phyloP scores from a whole-genome alignment of 2,329 filamentous ascomycete species.

The Davidsoniella neocaledoniae region DNA sequence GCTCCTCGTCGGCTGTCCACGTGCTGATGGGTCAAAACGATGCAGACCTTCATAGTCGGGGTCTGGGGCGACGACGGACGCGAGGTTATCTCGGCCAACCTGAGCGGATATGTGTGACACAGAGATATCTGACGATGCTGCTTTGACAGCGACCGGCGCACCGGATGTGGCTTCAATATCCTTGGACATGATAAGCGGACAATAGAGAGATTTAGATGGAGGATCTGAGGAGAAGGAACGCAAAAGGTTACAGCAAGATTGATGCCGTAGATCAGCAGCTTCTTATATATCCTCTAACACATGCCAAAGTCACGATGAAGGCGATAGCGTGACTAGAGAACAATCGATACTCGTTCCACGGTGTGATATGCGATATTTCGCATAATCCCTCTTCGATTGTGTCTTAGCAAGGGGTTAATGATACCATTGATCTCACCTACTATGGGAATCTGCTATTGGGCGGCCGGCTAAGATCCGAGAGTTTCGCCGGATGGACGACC shows the following conservation, averaged over 20 bases:
- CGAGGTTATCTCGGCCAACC: constrained; percentile 3
- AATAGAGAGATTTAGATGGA: not conserved
- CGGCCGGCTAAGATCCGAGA: too few relatives aligned
- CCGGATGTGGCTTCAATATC: constrained; percentile 7
- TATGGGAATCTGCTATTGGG: too few relatives aligned
- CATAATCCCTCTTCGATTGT: too few relatives aligned
- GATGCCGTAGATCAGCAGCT: not conserved
- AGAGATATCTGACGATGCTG: not conserved
- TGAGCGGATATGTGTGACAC: constrained; percentile 3
- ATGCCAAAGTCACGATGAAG: not conserved
- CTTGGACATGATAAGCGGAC: constrained; percentile 1
- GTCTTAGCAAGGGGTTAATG: not conserved
- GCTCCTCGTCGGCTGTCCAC: constrained; percentile 43
- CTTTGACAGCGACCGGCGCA: not conserved
- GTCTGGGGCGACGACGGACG: constrained; percentile 17
- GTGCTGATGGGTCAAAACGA: constrained; percentile 23
- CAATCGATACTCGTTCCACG: too few relatives aligned
- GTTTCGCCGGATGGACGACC: too few relatives aligned
- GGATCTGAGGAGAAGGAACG: not conserved
- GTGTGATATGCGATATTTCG: not conserved
- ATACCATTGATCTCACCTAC: not conserved
- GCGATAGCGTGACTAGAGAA: not conserved
- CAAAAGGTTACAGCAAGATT: not conserved
- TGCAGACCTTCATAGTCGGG: constrained; percentile 25
- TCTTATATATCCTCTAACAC: too few relatives aligned